A percentile compares a stretch with the other conserved stretches of the same genome.
Conservation (phyloP, 2,329 filamentous ascomycete species). For the Diplodia mutila region DNA sequence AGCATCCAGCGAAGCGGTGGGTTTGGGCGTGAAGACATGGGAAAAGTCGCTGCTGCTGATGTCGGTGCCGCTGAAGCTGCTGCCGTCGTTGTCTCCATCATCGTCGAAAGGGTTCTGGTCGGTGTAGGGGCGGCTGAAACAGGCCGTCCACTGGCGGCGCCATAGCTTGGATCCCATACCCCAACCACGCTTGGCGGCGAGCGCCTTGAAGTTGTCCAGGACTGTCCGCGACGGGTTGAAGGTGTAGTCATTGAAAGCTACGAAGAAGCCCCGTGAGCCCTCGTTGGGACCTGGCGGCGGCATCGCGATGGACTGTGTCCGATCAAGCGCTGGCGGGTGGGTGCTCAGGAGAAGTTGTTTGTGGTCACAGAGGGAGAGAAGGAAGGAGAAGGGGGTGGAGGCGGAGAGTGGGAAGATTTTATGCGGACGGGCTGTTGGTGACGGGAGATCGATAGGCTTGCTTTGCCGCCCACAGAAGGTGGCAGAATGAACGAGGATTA, state of each 20-base stretch:
- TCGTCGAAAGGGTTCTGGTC: neutral
- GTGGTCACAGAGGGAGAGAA: neutral
- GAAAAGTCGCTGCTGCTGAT: neutral
- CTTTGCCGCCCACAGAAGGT: neutral
- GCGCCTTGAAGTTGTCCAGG: conserved; percentile 1
- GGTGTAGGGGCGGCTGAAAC: conserved; percentile 27
- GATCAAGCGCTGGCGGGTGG: neutral
- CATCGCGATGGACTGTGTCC: neutral
- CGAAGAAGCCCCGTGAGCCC: neutral
- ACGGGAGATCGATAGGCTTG: no score
- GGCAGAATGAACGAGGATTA: neutral
- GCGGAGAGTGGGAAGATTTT: neutral
- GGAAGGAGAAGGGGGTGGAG: neutral
- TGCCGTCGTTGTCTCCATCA: neutral
- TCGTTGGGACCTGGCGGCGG: neutral
- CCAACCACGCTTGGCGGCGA: neutral
- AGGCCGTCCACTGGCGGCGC: conserved; percentile 30
- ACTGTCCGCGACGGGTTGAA: neutral
- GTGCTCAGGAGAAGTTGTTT: neutral
- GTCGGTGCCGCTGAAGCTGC: neutral
- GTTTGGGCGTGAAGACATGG: neutral
- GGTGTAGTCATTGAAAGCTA: neutral
- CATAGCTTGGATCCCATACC: conserved; percentile 13
- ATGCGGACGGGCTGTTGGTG: neutral
- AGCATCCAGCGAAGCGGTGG: neutral